A percentile compares a stretch with the other conserved stretches of the same genome.
These are phyloP conservation scores for Schwanniomyces pseudopolymorphus DNA, from an alignment of 805 yeast species.

Conservation along the genomic window DNA sequence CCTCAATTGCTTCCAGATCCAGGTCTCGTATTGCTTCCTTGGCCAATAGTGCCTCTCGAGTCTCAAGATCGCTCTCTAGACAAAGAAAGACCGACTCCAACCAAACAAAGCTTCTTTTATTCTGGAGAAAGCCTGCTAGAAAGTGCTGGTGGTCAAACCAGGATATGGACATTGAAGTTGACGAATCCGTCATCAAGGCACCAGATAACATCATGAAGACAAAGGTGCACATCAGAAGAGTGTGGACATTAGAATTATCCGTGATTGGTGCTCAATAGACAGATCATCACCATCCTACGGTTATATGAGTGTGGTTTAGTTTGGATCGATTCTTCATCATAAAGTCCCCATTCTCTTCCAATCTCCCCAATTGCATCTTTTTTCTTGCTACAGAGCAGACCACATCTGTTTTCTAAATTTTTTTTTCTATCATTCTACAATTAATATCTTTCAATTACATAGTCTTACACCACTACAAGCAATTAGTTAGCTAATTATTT, in stretches of 20 bases:
- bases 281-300: neutral
- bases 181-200: constrained; percentile 16
- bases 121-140: constrained; percentile 98
- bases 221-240: constrained; percentile 84
- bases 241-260: constrained; percentile 93
- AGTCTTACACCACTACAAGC: neutral
- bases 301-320: no score
- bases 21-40: constrained; percentile 59
- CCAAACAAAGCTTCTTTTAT: constrained; percentile 68
- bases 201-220: constrained; percentile 28
- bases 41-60: constrained; percentile 55
- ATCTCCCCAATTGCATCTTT: neutral
- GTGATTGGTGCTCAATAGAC: constrained; percentile 75
- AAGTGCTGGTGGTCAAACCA: constrained; percentile 97
- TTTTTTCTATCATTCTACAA: neutral
- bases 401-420: neutral
- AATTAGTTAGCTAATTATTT: neutral
- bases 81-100: constrained; percentile 43
- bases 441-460: neutral
- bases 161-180: constrained; percentile 44
- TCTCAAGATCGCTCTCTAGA: constrained; percentile 58
- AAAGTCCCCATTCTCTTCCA: neutral
- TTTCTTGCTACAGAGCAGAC: neutral
- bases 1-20: constrained; percentile 34
- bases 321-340: neutral